Base-by-base conservation (phyloP, 2,329 filamentous ascomycete species). In the Fusarium longipes region DNA sequence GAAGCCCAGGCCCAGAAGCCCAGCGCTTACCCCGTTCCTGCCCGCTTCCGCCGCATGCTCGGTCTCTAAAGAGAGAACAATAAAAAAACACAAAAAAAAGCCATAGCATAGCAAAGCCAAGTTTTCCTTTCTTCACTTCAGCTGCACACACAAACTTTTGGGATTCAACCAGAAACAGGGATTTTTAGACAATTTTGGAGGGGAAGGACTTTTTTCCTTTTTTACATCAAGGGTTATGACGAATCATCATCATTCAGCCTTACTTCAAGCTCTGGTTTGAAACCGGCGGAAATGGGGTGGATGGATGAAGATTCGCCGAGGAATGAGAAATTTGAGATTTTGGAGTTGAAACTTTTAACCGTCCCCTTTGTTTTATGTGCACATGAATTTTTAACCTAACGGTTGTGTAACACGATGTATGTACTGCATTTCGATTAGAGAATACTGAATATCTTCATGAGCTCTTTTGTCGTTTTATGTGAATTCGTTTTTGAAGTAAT, bases 311-410 rank as follows among this genome's bases (percentile, higher is more conserved):
- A 30, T 30, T 29, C 20, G 39, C 33, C 20, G 22, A 25, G 42
- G 62, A 55, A 63, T 52, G 57, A 65, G 53, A 60, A 58, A 51
- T 45, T 54, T 52, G 55, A 65, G 59, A 54, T 54, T 27, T 38
- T 49, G 66, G 65, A 68, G 57, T 68, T 66, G 32, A 59, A 36
- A 22, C 36, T 63, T n/a, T n/a, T 56, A 30, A 36, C 60, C 32
- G 62, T 67, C 56, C 57, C 52, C 45, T 70, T 65, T 57, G 66
- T 69, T 68, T 70, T 47, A 70, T 65, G 63, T 69, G 66, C 54
- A 64, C 63, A 69, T 70, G 67, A 59, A n/a, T 18, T 38, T 50
- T 58, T 69, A 64, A 43, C 49, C 47, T 49, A 42, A 42, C 18
- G 57, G 63, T 38, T 49, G 54, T 64, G 63, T 54, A 65, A 44